These are phyloP conservation scores for Xanthoconium purpureum DNA, from an alignment of 768 basidiomycete species.

Conservation along the genomic window DNA sequence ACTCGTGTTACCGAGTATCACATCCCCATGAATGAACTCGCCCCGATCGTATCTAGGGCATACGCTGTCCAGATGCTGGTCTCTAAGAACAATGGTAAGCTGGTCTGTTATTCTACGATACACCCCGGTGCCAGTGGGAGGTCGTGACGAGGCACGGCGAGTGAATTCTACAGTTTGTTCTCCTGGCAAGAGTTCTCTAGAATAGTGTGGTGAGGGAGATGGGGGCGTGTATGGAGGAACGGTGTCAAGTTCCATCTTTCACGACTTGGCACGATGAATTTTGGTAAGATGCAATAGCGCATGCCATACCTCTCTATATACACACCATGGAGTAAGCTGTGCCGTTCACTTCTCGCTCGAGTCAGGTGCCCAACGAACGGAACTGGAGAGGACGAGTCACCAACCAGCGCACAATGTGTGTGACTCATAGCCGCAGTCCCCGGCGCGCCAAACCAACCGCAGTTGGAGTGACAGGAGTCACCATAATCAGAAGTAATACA, in stretches of 20 bases:
- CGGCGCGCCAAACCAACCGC: too few species aligned
- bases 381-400: too few species aligned
- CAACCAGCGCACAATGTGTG: neutral
- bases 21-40: slow-evolving; percentile 24
- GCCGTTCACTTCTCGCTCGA: too few species aligned
- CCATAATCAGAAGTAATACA: neutral
- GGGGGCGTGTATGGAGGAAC: slow-evolving; percentile 55
- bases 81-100: slow-evolving; percentile 23
- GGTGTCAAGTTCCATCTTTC: slow-evolving; percentile 10
- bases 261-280: neutral
- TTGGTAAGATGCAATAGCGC: neutral
- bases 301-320: too few species aligned
- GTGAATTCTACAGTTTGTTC: slow-evolving; percentile 52
- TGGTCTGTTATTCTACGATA: slow-evolving; percentile 31
- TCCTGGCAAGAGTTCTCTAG: slow-evolving; percentile 44
- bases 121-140: slow-evolving; percentile 7
- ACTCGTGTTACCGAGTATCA: slow-evolving; percentile 12
- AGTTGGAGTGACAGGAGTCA: neutral
- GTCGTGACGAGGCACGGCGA: slow-evolving; percentile 15
- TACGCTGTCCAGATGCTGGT: slow-evolving; percentile 22
- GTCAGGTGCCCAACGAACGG: too few species aligned
- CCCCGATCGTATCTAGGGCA: slow-evolving; percentile 21
- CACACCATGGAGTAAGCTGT: too few species aligned
- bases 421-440: neutral
- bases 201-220: slow-evolving; percentile 52